Percentiles rank a stretch among this genome's conserved stretches.
Evolutionary conservation across 108 stramenopile genomes (phyloP).

Genomic region (Nitzschia palea): DNA sequence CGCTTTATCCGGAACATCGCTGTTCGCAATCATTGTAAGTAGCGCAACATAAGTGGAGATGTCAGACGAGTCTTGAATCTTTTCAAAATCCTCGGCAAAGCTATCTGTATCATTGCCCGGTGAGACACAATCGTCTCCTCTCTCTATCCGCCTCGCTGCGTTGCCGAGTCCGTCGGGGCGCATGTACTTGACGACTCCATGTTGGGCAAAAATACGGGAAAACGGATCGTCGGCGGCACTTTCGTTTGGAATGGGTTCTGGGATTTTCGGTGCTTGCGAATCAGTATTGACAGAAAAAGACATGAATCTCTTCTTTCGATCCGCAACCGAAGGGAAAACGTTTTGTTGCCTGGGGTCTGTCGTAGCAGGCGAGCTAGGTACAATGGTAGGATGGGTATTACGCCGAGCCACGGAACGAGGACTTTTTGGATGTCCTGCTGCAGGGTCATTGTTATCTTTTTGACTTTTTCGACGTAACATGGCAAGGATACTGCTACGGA

Average conservation of each 20-base stretch:
- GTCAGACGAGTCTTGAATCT: neutral
- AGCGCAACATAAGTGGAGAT: neutral
- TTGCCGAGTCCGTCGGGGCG: conserved; percentile 13
- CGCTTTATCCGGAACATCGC: neutral
- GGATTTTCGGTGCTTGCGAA: neutral
- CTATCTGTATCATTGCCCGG: neutral
- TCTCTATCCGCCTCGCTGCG: neutral
- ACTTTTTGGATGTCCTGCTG: neutral
- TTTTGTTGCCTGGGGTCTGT: too few relatives aligned
- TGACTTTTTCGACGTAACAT: neutral
- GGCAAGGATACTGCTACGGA: conserved; percentile 1
- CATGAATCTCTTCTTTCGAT: neutral
- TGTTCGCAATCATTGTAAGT: neutral
- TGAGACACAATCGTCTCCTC: neutral
- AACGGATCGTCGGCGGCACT: neutral
- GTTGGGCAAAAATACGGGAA: neutral
- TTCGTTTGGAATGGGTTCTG: neutral
- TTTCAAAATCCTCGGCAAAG: neutral
- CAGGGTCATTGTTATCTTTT: neutral
- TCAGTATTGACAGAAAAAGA: neutral
- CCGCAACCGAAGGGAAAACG: neutral
- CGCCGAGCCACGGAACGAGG: neutral
- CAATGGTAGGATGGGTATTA: neutral
- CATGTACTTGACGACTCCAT: conserved; percentile 11
- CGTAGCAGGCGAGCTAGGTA: neutral